Evolutionary conservation across 2,329 filamentous ascomycete genomes (phyloP).

Genomic region (Phyllosticta citriasiana): DNA sequence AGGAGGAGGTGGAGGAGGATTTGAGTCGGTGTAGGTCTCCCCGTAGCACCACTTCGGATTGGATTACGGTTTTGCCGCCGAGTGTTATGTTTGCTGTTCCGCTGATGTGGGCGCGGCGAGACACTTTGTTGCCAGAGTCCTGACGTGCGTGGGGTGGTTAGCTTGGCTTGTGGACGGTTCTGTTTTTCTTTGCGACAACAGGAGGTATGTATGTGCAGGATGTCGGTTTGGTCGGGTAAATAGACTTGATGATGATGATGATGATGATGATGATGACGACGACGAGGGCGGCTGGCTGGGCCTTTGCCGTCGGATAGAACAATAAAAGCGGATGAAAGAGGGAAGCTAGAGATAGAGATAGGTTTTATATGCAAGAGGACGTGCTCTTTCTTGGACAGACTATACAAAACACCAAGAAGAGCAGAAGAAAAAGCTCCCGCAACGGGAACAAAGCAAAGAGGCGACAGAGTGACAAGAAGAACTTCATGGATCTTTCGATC

Average conservation of each 20-base stretch:
- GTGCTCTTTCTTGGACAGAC: too few species aligned
- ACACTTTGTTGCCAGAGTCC: slow-evolving; percentile 98
- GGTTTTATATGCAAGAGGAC: too few species aligned
- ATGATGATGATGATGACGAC: too few species aligned
- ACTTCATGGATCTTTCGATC: background rate
- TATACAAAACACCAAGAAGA: background rate
- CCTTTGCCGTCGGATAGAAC: too few species aligned
- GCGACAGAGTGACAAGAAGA: background rate
- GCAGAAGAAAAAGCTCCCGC: background rate
- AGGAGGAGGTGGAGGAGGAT: slow-evolving; percentile 21
- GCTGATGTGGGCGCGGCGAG: slow-evolving; percentile 79
- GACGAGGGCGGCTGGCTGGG: too few species aligned
- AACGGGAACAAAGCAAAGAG: background rate
- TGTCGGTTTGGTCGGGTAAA: too few species aligned
- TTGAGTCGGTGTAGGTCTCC: slow-evolving; percentile 63
- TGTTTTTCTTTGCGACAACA: background rate
- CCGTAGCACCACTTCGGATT: slow-evolving; percentile 87
- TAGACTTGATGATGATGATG: too few species aligned
- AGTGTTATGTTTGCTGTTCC: slow-evolving; percentile 98
- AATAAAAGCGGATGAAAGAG: too few species aligned
- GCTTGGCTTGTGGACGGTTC: background rate
- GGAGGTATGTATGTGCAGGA: too few species aligned
- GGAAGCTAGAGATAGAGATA: too few species aligned
- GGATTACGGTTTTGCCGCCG: slow-evolving; percentile 86
- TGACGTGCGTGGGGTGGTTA: slow-evolving; percentile 26